Percentiles rank a stretch among this genome's conserved stretches.
phyloP scores from a whole-genome alignment of 148 eudicot genomes.

The Beta vulgaris region DNA sequence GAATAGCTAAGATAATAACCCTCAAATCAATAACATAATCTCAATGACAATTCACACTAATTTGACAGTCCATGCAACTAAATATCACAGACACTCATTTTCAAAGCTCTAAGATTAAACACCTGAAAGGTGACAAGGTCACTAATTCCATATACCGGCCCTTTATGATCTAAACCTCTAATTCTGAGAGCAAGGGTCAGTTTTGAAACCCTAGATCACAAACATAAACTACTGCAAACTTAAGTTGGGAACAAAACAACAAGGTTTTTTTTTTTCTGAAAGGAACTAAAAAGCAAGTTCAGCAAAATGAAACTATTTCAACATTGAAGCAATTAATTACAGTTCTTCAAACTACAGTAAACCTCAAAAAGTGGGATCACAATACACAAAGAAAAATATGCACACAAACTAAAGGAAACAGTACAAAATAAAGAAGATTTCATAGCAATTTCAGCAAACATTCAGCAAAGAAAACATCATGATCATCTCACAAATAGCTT shows the following conservation, averaged over 20 bases:
- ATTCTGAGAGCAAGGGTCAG: not conserved
- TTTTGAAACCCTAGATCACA: constrained; percentile 4
- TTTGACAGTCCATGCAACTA: not conserved
- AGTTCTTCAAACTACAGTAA: not conserved
- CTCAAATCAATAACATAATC: not conserved
- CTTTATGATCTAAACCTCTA: not conserved
- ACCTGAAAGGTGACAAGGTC: not conserved
- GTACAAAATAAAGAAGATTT: not conserved
- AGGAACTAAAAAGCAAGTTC: not conserved
- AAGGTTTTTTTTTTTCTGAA: too few relatives aligned
- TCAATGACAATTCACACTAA: not conserved
- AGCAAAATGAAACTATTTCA: not conserved
- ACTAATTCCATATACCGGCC: not conserved
- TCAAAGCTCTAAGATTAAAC: not conserved
- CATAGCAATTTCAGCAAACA: not conserved
- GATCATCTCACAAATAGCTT: not conserved
- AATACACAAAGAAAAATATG: not conserved
- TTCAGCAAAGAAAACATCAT: not conserved
- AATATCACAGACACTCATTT: not conserved
- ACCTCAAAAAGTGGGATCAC: not conserved
- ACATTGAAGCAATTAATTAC: not conserved
- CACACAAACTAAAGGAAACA: not conserved
- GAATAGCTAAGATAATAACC: not conserved
- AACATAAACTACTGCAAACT: not conserved
- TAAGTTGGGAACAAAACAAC: not conserved